Conservation (phyloP, 306 rosid genomes). For the Crataegus laevigata region DNA sequence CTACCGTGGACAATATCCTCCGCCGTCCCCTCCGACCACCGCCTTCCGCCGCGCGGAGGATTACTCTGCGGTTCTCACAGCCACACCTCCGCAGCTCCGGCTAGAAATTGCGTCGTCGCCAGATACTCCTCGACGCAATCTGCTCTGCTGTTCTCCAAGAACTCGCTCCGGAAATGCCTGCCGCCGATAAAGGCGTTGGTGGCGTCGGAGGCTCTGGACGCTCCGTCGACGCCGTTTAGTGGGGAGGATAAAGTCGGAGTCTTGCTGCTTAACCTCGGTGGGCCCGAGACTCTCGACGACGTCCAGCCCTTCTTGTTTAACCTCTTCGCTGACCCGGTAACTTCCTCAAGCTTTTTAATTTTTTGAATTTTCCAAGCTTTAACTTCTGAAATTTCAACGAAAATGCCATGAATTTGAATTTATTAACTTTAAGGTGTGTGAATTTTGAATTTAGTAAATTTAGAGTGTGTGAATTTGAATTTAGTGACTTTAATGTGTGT, state of each 20-base stretch:
- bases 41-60: slow-evolving; percentile 44
- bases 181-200: slow-evolving; percentile 58
- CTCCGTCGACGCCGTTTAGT: slow-evolving; percentile 36
- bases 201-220: slow-evolving; percentile 40
- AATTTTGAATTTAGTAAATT: background rate
- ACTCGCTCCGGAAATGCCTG: slow-evolving; percentile 38
- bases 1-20: slow-evolving; percentile 22
- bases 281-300: slow-evolving; percentile 94
- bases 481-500: background rate
- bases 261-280: slow-evolving; percentile 88
- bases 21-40: slow-evolving; percentile 18
- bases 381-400: too few relatives aligned
- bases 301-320: slow-evolving; percentile 95
- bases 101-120: slow-evolving; percentile 26
- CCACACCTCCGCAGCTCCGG: slow-evolving; percentile 35
- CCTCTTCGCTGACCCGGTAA: slow-evolving; percentile 97
- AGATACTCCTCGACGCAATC: slow-evolving; percentile 40
- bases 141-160: slow-evolving; percentile 33
- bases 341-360: background rate
- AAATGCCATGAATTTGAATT: background rate
- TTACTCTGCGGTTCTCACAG: slow-evolving; percentile 39
- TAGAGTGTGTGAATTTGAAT: background rate
- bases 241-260: slow-evolving; percentile 78
- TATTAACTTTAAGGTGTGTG: background rate
- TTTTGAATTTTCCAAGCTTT: too few relatives aligned